Evolutionary conservation across 371 early-diverging fungal species (phyloP).

Genomic region (Mortierella sp.): DNA sequence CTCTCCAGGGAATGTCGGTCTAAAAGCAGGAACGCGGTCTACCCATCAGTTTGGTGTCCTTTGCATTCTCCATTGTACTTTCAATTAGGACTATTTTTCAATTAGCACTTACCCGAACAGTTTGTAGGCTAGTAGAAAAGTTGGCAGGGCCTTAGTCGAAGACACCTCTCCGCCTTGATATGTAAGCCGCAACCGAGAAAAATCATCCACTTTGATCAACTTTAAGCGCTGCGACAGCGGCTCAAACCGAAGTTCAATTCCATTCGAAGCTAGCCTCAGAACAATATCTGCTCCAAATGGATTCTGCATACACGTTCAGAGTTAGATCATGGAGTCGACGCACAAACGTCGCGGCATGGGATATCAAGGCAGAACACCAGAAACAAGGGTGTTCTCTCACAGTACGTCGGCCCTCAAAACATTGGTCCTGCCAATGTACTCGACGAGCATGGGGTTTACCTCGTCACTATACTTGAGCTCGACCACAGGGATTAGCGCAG

Average conservation of each 20-base stretch:
- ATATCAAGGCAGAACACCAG: no score
- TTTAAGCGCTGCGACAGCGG: conserved; percentile 71
- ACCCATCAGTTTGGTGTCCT: no score
- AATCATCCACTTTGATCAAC: conserved; percentile 73
- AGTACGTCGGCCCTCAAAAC: no score
- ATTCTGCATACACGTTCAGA: conserved; percentile 55
- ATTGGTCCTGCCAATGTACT: no score
- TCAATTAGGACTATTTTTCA: background rate
- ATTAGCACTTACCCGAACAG: conserved; percentile 70
- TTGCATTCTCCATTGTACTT: background rate
- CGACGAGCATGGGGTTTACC: no score
- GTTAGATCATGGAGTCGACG: background rate
- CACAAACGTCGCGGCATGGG: no score
- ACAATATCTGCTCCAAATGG: conserved; percentile 72
- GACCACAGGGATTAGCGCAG: conserved; percentile 68
- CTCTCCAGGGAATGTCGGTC: conserved; percentile 76
- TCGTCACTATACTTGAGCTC: conserved; percentile 75
- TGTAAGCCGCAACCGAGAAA: conserved; percentile 66
- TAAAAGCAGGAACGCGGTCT: conserved; percentile 16
- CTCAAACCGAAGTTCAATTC: conserved; percentile 73
- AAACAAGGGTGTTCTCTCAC: no score
- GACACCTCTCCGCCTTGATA: conserved; percentile 76
- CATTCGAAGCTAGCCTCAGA: conserved; percentile 69
- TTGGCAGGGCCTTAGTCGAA: conserved; percentile 75
- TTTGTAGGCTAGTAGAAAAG: conserved; percentile 74